phyloP scores from a whole-genome alignment of 2,329 filamentous ascomycete species.

The Seiridium cupressi region DNA sequence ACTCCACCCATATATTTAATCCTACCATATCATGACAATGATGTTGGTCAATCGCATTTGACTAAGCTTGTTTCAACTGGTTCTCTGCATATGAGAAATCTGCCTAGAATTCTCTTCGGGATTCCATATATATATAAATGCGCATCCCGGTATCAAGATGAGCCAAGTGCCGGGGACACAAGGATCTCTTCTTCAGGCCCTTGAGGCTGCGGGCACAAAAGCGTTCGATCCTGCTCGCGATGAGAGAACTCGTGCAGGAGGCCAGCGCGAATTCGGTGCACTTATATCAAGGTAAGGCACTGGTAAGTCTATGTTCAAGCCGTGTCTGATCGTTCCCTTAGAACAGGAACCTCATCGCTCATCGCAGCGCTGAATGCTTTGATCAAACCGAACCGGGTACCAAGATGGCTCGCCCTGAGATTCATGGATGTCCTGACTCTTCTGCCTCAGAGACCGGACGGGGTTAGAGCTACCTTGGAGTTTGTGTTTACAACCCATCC shows the following conservation, averaged over 20 bases:
- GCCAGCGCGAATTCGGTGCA: constrained; percentile 41
- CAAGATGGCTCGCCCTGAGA: constrained; percentile 57
- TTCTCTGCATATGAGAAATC: too few species aligned
- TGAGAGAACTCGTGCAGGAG: constrained; percentile 27
- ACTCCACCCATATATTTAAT: background rate
- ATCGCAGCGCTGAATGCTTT: constrained; percentile 62
- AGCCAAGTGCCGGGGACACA: constrained; percentile 16
- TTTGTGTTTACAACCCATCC: constrained; percentile 71
- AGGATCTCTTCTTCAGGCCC: constrained; percentile 30
- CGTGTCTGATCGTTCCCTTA: constrained; percentile 25
- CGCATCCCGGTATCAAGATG: constrained; percentile 10
- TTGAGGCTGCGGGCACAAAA: constrained; percentile 39
- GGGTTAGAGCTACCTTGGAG: constrained; percentile 66
- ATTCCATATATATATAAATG: too few species aligned
- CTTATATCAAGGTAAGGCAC: constrained; percentile 46
- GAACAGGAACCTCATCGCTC: constrained; percentile 48
- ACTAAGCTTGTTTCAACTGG: too few species aligned
- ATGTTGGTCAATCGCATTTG: background rate
- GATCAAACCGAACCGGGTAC: constrained; percentile 58
- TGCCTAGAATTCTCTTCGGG: too few species aligned
- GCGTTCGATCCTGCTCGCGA: constrained; percentile 46
- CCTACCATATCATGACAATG: background rate
- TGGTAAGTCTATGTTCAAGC: background rate
- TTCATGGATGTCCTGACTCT: constrained; percentile 57
- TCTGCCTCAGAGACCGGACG: constrained; percentile 60